Evolutionary conservation across 192 early-diverging fungal species (phyloP).

Genomic region (Diversispora epigaea): DNA sequence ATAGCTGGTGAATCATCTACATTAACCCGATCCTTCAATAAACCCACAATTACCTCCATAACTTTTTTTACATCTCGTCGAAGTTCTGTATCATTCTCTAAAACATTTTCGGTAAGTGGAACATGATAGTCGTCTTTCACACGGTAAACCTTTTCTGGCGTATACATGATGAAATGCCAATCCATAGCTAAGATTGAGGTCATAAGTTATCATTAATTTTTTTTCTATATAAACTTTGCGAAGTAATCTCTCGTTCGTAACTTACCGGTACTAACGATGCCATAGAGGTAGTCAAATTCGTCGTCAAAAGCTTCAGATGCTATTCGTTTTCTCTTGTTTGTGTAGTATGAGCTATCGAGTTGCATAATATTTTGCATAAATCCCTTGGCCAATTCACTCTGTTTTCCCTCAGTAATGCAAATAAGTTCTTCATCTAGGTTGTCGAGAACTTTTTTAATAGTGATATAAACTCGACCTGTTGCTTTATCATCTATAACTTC

Average conservation of each 20-base stretch:
- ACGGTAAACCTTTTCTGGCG: constrained; percentile 1
- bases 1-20: too few relatives aligned
- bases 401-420: constrained; percentile 17
- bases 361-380: constrained; percentile 17
- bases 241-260: too few relatives aligned
- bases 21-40: constrained; percentile 24
- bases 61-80: background rate
- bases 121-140: background rate
- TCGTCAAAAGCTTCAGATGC: background rate
- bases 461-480: background rate
- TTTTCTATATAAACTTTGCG: too few relatives aligned
- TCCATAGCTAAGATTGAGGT: too few relatives aligned
- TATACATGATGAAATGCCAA: constrained; percentile 22
- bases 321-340: constrained; percentile 23
- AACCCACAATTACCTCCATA: constrained; percentile 10
- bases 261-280: too few relatives aligned
- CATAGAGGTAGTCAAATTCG: constrained; percentile 18
- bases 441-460: too few relatives aligned
- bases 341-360: background rate
- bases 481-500: constrained; percentile 16
- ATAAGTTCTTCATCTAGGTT: constrained; percentile 19
- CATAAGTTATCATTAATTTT: too few relatives aligned
- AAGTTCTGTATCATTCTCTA: background rate
- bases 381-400: background rate
- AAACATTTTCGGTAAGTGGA: background rate